Evolutionary conservation across 208 protist genomes (phyloP).

Genomic region (Leishmania martiniquensis): DNA sequence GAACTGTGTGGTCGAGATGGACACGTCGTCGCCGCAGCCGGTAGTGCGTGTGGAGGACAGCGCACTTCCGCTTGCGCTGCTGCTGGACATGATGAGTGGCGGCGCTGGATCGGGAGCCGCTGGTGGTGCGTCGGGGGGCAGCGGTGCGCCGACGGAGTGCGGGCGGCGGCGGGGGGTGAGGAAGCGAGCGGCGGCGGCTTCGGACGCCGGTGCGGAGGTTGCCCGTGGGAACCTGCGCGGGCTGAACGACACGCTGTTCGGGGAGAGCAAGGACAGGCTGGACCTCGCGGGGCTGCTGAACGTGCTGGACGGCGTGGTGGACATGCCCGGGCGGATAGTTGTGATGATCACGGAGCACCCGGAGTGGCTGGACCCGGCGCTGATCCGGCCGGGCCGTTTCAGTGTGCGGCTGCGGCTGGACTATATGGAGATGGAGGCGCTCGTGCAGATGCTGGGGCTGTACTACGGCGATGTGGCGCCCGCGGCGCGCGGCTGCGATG

Average conservation of each 20-base stretch:
- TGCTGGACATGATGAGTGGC: conserved; percentile 25
- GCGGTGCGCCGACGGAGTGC: neutral
- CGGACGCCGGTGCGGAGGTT: conserved; percentile 1
- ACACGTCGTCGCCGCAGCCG: conserved; percentile 27
- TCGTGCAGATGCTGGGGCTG: conserved; percentile 69
- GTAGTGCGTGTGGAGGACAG: conserved; percentile 13
- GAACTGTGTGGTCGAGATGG: conserved; percentile 31
- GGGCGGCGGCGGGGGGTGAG: neutral
- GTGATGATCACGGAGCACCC: conserved; percentile 90
- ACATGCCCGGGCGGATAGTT: conserved; percentile 84
- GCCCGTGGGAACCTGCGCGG: conserved; percentile 14
- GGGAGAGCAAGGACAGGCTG: conserved; percentile 54
- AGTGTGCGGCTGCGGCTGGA: conserved; percentile 68
- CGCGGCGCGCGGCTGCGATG: neutral
- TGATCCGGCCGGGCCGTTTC: conserved; percentile 89
- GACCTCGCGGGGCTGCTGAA: conserved; percentile 91
- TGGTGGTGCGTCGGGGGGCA: neutral
- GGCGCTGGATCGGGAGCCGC: too few species aligned
- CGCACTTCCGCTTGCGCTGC: conserved; percentile 22
- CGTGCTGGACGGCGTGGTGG: conserved; percentile 90
- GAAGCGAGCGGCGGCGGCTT: conserved; percentile 2
- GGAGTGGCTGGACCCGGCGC: conserved; percentile 85
- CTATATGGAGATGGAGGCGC: conserved; percentile 63
- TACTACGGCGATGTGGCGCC: conserved; percentile 72
- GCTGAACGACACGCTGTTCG: conserved; percentile 15